Evolutionary conservation across 148 eudicot species (phyloP).

Genomic region (Camellia granthamiana): DNA sequence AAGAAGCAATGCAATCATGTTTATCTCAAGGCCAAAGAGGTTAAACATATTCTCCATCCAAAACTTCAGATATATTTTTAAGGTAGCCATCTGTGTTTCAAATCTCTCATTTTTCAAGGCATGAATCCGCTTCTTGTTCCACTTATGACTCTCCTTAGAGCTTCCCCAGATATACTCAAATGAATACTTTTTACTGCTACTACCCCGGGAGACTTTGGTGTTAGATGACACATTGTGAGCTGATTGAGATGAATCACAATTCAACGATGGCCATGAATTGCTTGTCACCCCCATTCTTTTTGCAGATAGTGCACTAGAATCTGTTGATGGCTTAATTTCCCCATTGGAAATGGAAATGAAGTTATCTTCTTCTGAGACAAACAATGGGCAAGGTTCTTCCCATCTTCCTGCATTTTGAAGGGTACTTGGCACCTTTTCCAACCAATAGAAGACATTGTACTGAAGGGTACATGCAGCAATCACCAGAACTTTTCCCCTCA

Average conservation of each 20-base stretch:
- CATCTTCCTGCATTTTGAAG: constrained; percentile 43
- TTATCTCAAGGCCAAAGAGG: constrained; percentile 93
- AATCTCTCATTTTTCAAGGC: constrained; percentile 77
- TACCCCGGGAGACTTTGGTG: constrained; percentile 31
- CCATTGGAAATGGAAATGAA: constrained; percentile 38
- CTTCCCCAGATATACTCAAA: constrained; percentile 72
- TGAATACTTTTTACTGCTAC: constrained; percentile 35
- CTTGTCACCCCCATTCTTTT: constrained; percentile 28
- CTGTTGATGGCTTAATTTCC: constrained; percentile 35
- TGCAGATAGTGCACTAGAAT: constrained; percentile 25
- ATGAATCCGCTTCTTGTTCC: constrained; percentile 76
- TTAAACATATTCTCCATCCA: constrained; percentile 92
- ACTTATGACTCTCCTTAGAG: constrained; percentile 75
- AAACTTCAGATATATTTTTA: constrained; percentile 82
- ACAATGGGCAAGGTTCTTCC: constrained; percentile 91
- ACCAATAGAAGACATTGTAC: constrained; percentile 87
- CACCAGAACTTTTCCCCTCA: constrained; percentile 81
- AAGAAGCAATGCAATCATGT: constrained; percentile 80
- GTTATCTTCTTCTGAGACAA: constrained; percentile 54
- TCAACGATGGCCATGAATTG: constrained; percentile 47
- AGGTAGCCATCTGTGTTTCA: constrained; percentile 73
- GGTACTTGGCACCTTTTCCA: constrained; percentile 59
- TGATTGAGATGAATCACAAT: constrained; percentile 23
- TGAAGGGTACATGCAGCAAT: constrained; percentile 88
- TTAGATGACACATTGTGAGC: constrained; percentile 17